Conservation (phyloP, 2,329 filamentous ascomycete species). For the Myriangium duriaei region DNA sequence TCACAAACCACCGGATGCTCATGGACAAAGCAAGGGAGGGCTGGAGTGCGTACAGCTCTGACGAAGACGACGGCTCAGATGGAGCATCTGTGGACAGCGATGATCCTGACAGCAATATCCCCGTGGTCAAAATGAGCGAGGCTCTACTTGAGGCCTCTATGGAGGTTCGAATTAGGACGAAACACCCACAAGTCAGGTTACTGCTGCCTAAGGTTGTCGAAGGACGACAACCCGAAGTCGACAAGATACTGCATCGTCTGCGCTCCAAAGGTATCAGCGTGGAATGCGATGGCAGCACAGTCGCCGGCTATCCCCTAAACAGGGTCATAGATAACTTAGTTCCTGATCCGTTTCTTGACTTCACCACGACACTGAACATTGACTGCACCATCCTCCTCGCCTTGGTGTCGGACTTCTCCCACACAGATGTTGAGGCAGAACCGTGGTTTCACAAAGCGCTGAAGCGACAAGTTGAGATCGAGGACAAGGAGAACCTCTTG, state of each 20-base stretch:
- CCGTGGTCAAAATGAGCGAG: slow-evolving; percentile 47
- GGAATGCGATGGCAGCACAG: slow-evolving; percentile 20
- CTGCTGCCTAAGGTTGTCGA: slow-evolving; percentile 47
- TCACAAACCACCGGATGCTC: slow-evolving; percentile 50
- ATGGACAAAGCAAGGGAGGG: slow-evolving; percentile 59
- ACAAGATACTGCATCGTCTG: slow-evolving; percentile 44
- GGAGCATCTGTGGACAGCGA: slow-evolving; percentile 32
- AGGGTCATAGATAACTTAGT: slow-evolving; percentile 22
- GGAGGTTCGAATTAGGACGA: slow-evolving; percentile 45
- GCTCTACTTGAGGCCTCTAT: slow-evolving; percentile 46
- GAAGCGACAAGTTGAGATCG: slow-evolving; percentile 51
- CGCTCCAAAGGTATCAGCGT: slow-evolving; percentile 35
- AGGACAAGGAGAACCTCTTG: slow-evolving; percentile 48
- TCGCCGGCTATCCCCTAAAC: slow-evolving; percentile 14
- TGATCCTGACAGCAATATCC: slow-evolving; percentile 40
- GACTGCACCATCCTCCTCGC: slow-evolving; percentile 61
- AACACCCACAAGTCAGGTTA: slow-evolving; percentile 46
- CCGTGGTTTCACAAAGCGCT: slow-evolving; percentile 49
- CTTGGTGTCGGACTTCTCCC: slow-evolving; percentile 60
- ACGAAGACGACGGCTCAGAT: slow-evolving; percentile 33
- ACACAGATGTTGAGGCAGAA: slow-evolving; percentile 36
- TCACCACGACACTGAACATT: slow-evolving; percentile 41
- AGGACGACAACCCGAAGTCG: slow-evolving; percentile 41
- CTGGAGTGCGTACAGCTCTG: slow-evolving; percentile 40
- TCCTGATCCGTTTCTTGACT: slow-evolving; percentile 25